A percentile compares a stretch with the other conserved stretches of the same genome.
phyloP scores from a whole-genome alignment of 2,329 filamentous ascomycete species.

The Aphanocladium album region DNA sequence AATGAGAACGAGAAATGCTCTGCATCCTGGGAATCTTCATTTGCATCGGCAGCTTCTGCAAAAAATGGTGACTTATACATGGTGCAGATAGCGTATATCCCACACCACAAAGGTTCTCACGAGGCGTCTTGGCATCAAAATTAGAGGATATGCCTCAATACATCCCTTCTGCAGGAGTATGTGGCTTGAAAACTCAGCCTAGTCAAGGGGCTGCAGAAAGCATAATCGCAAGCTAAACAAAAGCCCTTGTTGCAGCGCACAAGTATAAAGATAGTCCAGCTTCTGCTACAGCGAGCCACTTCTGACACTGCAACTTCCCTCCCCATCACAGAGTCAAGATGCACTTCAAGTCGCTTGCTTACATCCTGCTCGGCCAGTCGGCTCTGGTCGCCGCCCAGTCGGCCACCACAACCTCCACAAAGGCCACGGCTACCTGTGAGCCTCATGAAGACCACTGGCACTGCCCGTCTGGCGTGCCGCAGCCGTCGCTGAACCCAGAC shows the following conservation, averaged over 20 bases:
- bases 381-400: constrained; percentile 4
- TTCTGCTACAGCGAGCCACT: not conserved
- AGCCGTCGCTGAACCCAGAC: constrained; percentile 5
- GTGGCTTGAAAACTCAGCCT: too few relatives aligned
- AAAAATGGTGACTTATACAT: too few relatives aligned
- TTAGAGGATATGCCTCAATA: not conserved
- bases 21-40: not conserved
- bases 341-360: constrained; percentile 11
- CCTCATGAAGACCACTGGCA: constrained; percentile 13
- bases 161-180: not conserved
- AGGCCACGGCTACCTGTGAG: constrained; percentile 7
- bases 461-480: not conserved
- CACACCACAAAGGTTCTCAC: constrained; percentile 14
- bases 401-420: not conserved
- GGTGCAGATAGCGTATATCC: not conserved
- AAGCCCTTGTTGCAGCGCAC: too few relatives aligned
- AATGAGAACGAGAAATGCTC: too few relatives aligned
- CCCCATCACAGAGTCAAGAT: not conserved
- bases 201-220: too few relatives aligned
- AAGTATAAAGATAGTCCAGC: not conserved
- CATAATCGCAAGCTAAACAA: not conserved
- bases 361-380: constrained; percentile 6
- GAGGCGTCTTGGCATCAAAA: constrained; percentile 12
- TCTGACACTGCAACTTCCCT: not conserved
- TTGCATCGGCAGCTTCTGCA: too few relatives aligned